Base-by-base conservation (phyloP, 352 stramenopile genomes). In the Globisporangium spinosum region DNA sequence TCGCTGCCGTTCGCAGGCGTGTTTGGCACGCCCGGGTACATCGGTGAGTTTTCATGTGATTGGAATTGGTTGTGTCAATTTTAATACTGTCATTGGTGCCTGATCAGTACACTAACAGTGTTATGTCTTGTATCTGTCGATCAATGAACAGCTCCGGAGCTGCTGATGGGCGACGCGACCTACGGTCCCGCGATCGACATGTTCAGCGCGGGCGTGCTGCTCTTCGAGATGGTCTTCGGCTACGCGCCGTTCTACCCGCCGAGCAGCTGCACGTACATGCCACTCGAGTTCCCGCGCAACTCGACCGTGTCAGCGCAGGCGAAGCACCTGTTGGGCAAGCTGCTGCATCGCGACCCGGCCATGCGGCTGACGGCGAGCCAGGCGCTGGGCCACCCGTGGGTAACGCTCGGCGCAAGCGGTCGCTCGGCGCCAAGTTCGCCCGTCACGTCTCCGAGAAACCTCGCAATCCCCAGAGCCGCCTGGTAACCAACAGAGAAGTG, bases 351-450 rank as follows among this genome's bases (percentile, higher is more conserved):
- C 57, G 79, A 97, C 59, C 91, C 88, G 25, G 64, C 71, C 23
- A 71, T 78, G 61, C 85, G 93, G 17, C 74, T 96, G 32, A 96
- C 89, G 4, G 90, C 90, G 2, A 77, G 78, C 20, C 77, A 96
- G 58, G 87, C 93, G 0, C 76, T 98, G 8, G 68, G 75, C 6
- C 93, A 98, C 66, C 81, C 89, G 8, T 98, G 89, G 90, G 83
- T 97, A 62, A 82, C 77, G 22, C 67, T 77, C 10, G 72, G 67
- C 22, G 40, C 68, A 10, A 65, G 60, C 25, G 72, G 76, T 27
- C 71, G 68, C 20, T 89, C 77, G 9, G 71, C 71, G 23, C 73
- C 77, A n/a, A 75, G 68, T 34, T 83, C 80, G n/a, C 77, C 76
- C 7, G 59, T 77, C 25, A 43, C 47, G n/a, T 72, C 67, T 17